These are phyloP conservation scores for Oligophagozyma castellii DNA, from an alignment of 1,139 yeast genomes.

Conservation along the genomic window DNA sequence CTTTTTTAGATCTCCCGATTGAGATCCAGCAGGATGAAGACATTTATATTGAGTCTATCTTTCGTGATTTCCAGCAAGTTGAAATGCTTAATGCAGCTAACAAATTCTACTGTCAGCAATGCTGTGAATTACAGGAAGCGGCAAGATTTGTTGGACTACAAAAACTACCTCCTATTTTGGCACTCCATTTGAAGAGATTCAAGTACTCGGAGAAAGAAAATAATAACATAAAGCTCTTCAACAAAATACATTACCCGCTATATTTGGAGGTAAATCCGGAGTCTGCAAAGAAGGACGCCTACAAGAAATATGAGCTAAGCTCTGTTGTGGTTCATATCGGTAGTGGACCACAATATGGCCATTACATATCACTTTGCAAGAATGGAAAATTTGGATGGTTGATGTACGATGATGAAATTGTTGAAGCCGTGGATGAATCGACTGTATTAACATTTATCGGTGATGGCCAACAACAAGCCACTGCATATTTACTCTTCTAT, in stretches of 20 bases:
- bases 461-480: slow-evolving; percentile 75
- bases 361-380: slow-evolving; percentile 78
- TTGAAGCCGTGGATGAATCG: slow-evolving; percentile 72
- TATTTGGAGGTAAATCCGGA: slow-evolving; percentile 29
- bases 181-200: slow-evolving; percentile 80
- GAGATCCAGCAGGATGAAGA: slow-evolving; percentile 56
- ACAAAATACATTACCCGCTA: slow-evolving; percentile 71
- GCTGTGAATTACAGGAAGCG: slow-evolving; percentile 89
- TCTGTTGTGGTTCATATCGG: slow-evolving; percentile 91
- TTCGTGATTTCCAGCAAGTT: slow-evolving; percentile 68
- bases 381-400: slow-evolving; percentile 77
- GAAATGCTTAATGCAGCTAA: slow-evolving; percentile 80
- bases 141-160: slow-evolving; percentile 80
- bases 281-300: background rate
- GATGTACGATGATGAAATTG: slow-evolving; percentile 88
- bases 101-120: slow-evolving; percentile 84
- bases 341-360: slow-evolving; percentile 97
- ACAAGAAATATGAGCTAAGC: slow-evolving; percentile 59
- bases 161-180: slow-evolving; percentile 61
- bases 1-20: slow-evolving; percentile 72
- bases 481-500: slow-evolving; percentile 83
- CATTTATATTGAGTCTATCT: slow-evolving; percentile 59
- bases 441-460: slow-evolving; percentile 84
- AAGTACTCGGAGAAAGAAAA: slow-evolving; percentile 78
- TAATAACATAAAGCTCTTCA: slow-evolving; percentile 74